Evolutionary conservation across 2,329 filamentous ascomycete genomes (phyloP).

Genomic region (Penicillium thymicola): DNA sequence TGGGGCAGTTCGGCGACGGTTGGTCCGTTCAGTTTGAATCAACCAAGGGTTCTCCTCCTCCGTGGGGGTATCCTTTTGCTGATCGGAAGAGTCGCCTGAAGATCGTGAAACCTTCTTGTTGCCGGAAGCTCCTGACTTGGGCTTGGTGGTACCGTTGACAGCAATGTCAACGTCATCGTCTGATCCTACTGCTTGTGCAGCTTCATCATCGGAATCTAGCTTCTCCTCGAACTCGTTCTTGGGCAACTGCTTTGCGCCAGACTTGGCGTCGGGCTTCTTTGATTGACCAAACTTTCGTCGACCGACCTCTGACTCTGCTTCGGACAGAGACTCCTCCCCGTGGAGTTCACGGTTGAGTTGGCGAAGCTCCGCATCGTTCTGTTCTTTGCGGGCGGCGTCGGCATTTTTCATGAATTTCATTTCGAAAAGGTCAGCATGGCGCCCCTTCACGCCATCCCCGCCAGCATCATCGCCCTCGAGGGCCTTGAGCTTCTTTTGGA

Average conservation of each 20-base stretch:
- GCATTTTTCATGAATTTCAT: constrained; percentile 96
- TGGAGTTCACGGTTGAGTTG: constrained; percentile 69
- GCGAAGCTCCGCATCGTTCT: constrained; percentile 73
- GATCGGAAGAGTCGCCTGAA: constrained; percentile 11
- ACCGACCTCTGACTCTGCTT: constrained; percentile 59
- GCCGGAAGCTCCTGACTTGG: constrained; percentile 16
- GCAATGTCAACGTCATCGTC: constrained; percentile 38
- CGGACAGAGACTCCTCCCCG: constrained; percentile 57
- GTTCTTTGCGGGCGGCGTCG: constrained; percentile 71
- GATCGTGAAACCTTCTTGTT: constrained; percentile 20
- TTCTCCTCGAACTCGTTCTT: constrained; percentile 61
- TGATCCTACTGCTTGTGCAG: constrained; percentile 17
- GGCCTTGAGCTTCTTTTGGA: constrained; percentile 44
- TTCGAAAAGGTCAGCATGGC: constrained; percentile 66
- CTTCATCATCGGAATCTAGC: constrained; percentile 50
- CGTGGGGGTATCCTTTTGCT: constrained; percentile 18
- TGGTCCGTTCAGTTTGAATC: constrained; percentile 34
- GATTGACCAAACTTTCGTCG: constrained; percentile 50
- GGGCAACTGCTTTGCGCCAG: constrained; percentile 29
- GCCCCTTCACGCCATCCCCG: constrained; percentile 38
- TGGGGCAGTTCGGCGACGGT: constrained; percentile 28
- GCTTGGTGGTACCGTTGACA: constrained; percentile 25
- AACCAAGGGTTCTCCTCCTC: constrained; percentile 41
- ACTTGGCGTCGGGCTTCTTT: constrained; percentile 28
- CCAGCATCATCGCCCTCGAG: constrained; percentile 50